phyloP scores from a whole-genome alignment of 257 asterid genomes.

The Cinchona pubescens region DNA sequence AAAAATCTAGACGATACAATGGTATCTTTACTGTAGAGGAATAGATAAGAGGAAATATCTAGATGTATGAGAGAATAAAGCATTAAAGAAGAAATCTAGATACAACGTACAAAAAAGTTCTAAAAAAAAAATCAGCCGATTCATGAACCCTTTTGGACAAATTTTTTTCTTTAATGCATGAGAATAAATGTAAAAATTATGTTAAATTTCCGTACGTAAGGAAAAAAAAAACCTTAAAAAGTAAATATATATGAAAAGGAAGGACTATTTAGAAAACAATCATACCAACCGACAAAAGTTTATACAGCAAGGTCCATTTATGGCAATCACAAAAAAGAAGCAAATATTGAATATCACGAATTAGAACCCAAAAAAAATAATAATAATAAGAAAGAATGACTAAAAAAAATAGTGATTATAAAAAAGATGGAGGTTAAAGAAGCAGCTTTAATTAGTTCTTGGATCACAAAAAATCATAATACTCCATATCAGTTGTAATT shows the following conservation, averaged over 20 bases:
- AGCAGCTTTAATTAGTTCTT: too few relatives aligned
- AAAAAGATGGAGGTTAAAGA: too few relatives aligned
- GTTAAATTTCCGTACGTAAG: neutral
- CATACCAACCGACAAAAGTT: conserved; percentile 14
- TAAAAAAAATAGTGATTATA: too few relatives aligned
- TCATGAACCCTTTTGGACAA: conserved; percentile 7
- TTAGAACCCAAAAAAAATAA: neutral
- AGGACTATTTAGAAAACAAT: conserved; percentile 14
- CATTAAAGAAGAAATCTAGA: neutral
- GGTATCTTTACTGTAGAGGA: neutral
- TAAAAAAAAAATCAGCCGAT: neutral
- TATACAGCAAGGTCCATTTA: neutral
- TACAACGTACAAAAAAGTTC: neutral
- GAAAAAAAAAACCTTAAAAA: neutral
- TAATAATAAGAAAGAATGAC: too few relatives aligned
- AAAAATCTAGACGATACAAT: neutral
- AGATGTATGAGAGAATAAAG: neutral
- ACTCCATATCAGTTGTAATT: too few relatives aligned
- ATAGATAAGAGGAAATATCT: neutral
- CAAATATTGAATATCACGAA: too few relatives aligned
- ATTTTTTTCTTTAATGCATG: conserved; percentile 17
- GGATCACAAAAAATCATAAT: too few relatives aligned
- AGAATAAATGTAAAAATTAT: neutral
- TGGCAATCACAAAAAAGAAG: neutral
- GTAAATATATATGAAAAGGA: neutral